Percentiles rank a stretch among this genome's conserved stretches.
Conservation (phyloP, 495 filamentous ascomycete genomes). For the Talaromyces ruber region DNA sequence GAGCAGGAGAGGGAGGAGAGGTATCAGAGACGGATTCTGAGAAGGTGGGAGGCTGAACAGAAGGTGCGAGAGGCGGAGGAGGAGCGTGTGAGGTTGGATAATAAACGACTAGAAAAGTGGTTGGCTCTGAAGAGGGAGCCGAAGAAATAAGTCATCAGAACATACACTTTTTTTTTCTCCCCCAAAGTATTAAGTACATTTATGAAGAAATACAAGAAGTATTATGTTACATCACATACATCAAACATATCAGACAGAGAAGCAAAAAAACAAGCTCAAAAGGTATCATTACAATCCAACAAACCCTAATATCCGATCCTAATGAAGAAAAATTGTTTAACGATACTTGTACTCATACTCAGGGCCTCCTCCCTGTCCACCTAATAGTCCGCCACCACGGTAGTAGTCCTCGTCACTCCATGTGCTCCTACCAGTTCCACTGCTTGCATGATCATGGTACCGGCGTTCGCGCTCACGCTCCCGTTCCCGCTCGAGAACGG, state of each 20-base stretch:
- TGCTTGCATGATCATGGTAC: slow-evolving; percentile 17
- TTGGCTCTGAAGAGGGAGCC: slow-evolving; percentile 1
- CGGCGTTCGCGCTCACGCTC: slow-evolving; percentile 24
- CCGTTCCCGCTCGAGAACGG: slow-evolving; percentile 16
- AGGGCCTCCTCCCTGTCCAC: slow-evolving; percentile 24
- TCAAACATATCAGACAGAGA: slow-evolving; percentile 2
- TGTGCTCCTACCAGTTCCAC: slow-evolving; percentile 9
- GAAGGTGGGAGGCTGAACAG: slow-evolving; percentile 33
- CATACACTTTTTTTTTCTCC: not conserved
- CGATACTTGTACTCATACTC: slow-evolving; percentile 29
- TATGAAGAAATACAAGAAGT: slow-evolving; percentile 8
- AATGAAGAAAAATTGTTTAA: slow-evolving; percentile 8
- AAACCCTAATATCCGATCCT: not conserved
- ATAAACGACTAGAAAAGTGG: not conserved
- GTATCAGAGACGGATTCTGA: slow-evolving; percentile 24
- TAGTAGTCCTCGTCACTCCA: slow-evolving; percentile 32
- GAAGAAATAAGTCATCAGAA: not conserved
- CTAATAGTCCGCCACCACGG: slow-evolving; percentile 21
- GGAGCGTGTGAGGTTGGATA: slow-evolving; percentile 16
- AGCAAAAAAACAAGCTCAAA: not conserved
- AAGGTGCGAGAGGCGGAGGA: slow-evolving; percentile 26
- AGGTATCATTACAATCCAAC: slow-evolving; percentile 4
- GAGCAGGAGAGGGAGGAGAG: slow-evolving; percentile 26
- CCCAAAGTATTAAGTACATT: slow-evolving; percentile 2
- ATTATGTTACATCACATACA: slow-evolving; percentile 5